Evolutionary conservation across 306 rosid genomes (phyloP).

Genomic region (Lathyrus aphaca): DNA sequence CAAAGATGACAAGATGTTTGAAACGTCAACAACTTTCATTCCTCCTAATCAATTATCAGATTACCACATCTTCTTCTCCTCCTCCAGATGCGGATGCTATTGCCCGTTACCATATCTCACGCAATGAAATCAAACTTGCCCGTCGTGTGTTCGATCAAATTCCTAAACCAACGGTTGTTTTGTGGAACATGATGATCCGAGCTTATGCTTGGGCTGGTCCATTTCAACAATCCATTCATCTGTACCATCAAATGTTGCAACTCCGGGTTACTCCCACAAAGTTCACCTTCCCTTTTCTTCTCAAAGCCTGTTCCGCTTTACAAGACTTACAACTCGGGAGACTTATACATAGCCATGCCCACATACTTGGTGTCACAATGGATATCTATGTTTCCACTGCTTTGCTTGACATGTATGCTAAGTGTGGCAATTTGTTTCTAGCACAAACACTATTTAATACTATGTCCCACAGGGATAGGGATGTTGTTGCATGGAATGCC

Average conservation of each 20-base stretch:
- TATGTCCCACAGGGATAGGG: conserved; percentile 44
- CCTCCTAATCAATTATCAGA: neutral
- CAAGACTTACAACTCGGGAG: conserved; percentile 46
- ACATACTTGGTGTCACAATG: conserved; percentile 40
- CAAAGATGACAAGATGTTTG: neutral
- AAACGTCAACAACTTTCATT: neutral
- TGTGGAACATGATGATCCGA: conserved; percentile 54
- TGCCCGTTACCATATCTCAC: conserved; percentile 32
- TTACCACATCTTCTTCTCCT: neutral
- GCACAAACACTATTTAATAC: conserved; percentile 44
- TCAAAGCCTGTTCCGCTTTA: conserved; percentile 52
- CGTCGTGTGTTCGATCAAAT: conserved; percentile 54
- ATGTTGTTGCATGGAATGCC: conserved; percentile 57
- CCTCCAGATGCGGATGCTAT: neutral
- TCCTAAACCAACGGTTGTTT: conserved; percentile 45
- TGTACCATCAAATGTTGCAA: conserved; percentile 47
- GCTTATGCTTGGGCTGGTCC: conserved; percentile 57
- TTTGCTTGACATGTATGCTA: conserved; percentile 54
- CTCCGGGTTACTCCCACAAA: conserved; percentile 44
- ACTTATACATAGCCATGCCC: conserved; percentile 44
- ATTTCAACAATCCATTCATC: conserved; percentile 40
- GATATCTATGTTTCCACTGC: conserved; percentile 54
- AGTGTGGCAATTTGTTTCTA: conserved; percentile 47
- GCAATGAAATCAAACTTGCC: conserved; percentile 45
- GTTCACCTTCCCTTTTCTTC: conserved; percentile 55